Evolutionary conservation across 345 rosid species (phyloP).

Genomic region (Syzygium grande): DNA sequence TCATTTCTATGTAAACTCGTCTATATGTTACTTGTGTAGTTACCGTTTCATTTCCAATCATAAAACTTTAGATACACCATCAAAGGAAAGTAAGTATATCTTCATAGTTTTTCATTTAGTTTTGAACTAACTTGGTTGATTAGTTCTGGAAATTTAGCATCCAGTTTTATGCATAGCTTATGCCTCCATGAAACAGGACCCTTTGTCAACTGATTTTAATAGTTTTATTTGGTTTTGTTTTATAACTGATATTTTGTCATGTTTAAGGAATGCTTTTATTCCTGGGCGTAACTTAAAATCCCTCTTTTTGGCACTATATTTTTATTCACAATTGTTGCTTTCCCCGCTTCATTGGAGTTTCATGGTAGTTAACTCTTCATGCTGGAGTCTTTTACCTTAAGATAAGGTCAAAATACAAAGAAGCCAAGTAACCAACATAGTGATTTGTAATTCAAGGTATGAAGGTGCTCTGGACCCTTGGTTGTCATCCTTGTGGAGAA

Average conservation of each 20-base stretch:
- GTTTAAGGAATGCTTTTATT: background rate
- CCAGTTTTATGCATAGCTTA: background rate
- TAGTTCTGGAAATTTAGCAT: background rate
- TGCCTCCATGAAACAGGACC: background rate
- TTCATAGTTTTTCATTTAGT: background rate
- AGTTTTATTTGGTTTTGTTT: background rate
- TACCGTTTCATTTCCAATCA: background rate
- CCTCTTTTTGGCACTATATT: background rate
- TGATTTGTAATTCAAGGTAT: slow-evolving; percentile 37
- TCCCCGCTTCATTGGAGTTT: background rate
- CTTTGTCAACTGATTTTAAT: background rate
- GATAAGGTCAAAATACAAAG: background rate
- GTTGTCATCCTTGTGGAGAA: slow-evolving; percentile 78
- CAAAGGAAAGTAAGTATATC: background rate
- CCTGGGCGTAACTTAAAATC: background rate
- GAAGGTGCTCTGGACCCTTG: slow-evolving; percentile 96
- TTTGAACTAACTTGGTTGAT: background rate
- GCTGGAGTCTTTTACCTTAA: background rate
- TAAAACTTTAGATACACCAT: background rate
- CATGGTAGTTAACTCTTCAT: background rate
- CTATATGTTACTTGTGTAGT: background rate
- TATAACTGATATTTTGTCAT: background rate
- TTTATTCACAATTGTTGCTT: background rate
- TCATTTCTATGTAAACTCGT: background rate
- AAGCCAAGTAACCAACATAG: background rate